Evolutionary conservation across 768 basidiomycete genomes (phyloP), one percentile per base, ranked within the genome.

Genomic region (Sporobolomyces roseus): DNA sequence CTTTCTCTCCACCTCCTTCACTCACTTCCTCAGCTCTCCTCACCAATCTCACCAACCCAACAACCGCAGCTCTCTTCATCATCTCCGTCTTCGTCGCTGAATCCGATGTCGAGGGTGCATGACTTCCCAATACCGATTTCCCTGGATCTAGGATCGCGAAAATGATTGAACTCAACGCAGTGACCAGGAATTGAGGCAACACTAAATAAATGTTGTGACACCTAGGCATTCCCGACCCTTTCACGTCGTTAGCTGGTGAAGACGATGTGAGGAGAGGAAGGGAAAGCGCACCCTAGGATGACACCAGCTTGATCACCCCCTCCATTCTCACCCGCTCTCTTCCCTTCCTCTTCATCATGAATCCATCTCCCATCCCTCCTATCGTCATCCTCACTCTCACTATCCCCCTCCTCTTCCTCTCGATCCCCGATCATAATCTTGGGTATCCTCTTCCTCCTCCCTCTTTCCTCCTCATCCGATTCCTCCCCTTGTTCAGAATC

Each of bases 131-230:
- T 13, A 74, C 66, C 17, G 70, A 66, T 54, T 70, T 48, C 27
- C 71, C 46, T 7, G 88, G 87, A 67, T 94, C 93, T 68, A 92
- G 82, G 7, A 96, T 79, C 21, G 89, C 89, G 75, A 98, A 96
- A 52, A 97, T 83, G 68, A 93, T 80, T 14, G 92, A 85, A 1
- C 91, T 86, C 7, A 97, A 78, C 29, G 87, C 91, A 0, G 90
- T 93, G 36, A 93, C 88, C 46, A 98, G 82, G 79, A 97, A 93
- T 76, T 98, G 94, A 0, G 94, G 94, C 10, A 96, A 80, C 66
- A 97, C 94, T 69, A 98, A 82, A 78, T 89, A 94, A 66, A 96
- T 84, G 75, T 96, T 97, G 79, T 97, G 93, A 60, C 97, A 94
- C 46, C 94, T 71, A 66, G n/a, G n/a, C n/a, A n/a, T n/a, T n/a